Evolutionary conservation across 805 yeast species (phyloP).

Genomic region (Pichia phayaonensis): DNA sequence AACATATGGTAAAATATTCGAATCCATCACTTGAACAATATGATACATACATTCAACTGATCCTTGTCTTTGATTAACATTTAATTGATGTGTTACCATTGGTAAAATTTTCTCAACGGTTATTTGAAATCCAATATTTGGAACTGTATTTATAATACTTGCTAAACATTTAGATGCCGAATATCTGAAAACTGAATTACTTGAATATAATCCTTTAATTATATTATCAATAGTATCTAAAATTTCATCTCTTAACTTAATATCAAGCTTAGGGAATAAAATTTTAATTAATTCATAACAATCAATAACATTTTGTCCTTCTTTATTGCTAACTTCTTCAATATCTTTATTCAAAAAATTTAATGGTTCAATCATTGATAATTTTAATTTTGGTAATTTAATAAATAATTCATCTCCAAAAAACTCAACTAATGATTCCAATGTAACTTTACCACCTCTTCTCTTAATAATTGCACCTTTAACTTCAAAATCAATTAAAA

Average conservation of each 20-base stretch:
- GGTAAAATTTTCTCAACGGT: conserved; percentile 77
- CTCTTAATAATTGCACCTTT: conserved; percentile 74
- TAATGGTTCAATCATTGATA: conserved; percentile 61
- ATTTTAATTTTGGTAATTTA: conserved; percentile 58
- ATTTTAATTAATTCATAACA: conserved; percentile 77
- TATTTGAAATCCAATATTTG: conserved; percentile 66
- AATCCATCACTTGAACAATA: conserved; percentile 76
- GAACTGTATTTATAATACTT: conserved; percentile 59
- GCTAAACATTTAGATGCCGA: conserved; percentile 89
- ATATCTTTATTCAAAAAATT: conserved; percentile 22
- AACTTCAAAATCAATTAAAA: conserved; percentile 42
- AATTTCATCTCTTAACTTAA: conserved; percentile 41
- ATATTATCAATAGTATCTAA: conserved; percentile 46
- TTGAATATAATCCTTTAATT: conserved; percentile 49
- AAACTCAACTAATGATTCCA: conserved; percentile 47
- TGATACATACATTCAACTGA: conserved; percentile 89
- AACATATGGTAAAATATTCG: conserved; percentile 85
- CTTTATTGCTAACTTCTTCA: conserved; percentile 31
- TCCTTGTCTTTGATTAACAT: conserved; percentile 75
- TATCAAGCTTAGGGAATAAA: conserved; percentile 53
- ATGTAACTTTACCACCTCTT: conserved; percentile 70
- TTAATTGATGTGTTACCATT: conserved; percentile 68
- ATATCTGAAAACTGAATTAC: conserved; percentile 78
- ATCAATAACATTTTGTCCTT: conserved; percentile 80
- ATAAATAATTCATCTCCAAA: conserved; percentile 51